Evolutionary conservation across 495 filamentous ascomycete species (phyloP), one percentile per base, ranked within the genome.

Genomic region (Hyaloscypha finlandica): DNA sequence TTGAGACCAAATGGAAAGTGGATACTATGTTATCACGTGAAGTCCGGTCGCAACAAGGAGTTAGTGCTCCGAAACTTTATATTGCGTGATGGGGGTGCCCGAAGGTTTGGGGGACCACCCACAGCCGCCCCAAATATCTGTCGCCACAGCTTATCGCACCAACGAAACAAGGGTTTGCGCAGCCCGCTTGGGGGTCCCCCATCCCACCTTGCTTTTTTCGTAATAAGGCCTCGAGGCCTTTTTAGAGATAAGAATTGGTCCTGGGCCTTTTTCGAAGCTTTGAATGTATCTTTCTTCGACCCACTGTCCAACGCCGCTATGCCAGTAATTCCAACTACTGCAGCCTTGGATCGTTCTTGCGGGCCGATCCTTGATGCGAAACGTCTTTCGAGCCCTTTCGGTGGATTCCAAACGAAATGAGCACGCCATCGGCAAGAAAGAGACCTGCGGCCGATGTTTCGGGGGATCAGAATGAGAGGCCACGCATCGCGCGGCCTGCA

Each of bases 221-320:
- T 48, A 14, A 16, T 48, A 48, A 48, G 16, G 42, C 42, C 16
- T 48, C 6, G 42, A 48, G 42, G 35, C 42, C 42, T 14, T 4
- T 19, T 48, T 48, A 48, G 42, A 48, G 42, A 48, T 48, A 48
- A 48, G 42, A 48, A 48, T 48, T 56, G 53, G 29, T 31, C 20
- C 53, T 53, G 22, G 6, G 22, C 22, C 2, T 53, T 16, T 53
- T 37, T 37, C 35, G 11, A 29, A 56, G 30, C 53, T 56, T 56
- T 30, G 22, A 31, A 56, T 9, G 29, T 31, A 25, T 56, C 9
- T 14, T 14, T 56, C 19, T 29, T 56, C 20, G 8, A 30, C 53
- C 29, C 51, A 29, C 20, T 56, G 16, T 25, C 25, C 53, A 12
- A 25, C 20, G 20, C 53, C 20, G 22, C 29, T 56, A 31, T 56